Evolutionary conservation across 306 rosid species (phyloP).

Genomic region (Cicer chorassanicum): DNA sequence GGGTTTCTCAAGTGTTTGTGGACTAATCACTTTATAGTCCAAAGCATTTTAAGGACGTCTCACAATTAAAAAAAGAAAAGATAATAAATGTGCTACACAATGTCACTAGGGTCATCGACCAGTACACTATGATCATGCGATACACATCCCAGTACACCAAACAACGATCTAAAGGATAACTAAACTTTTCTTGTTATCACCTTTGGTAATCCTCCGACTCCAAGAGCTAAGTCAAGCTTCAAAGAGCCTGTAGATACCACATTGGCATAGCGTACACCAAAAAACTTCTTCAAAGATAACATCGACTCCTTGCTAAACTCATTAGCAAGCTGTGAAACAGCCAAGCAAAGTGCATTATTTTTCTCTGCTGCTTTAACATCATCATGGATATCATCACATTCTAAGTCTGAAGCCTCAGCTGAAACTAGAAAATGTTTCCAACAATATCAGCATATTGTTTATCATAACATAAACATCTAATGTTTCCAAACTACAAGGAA

Average conservation of each 20-base stretch:
- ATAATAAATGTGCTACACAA: background rate
- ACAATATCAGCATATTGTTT: background rate
- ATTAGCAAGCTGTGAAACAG: conserved; percentile 66
- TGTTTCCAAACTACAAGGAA: conserved; percentile 16
- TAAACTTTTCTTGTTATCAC: conserved; percentile 44
- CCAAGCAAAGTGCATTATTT: conserved; percentile 63
- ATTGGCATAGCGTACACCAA: conserved; percentile 57
- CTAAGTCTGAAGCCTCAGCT: conserved; percentile 61
- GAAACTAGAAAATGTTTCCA: conserved; percentile 42
- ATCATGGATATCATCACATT: conserved; percentile 56
- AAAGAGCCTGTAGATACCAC: conserved; percentile 78
- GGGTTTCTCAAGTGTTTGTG: no score
- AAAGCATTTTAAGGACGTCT: no score
- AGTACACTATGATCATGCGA: conserved; percentile 20
- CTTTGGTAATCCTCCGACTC: conserved; percentile 88
- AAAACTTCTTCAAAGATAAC: conserved; percentile 66
- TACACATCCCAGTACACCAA: conserved; percentile 16
- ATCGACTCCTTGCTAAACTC: conserved; percentile 71
- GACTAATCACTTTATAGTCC: no score
- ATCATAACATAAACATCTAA: conserved; percentile 11
- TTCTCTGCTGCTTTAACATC: conserved; percentile 68
- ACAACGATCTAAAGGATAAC: conserved; percentile 6
- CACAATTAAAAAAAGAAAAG: no score
- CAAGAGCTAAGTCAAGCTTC: conserved; percentile 88
- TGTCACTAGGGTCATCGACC: conserved; percentile 28